Base-by-base conservation (phyloP, 371 early-diverging fungal species). In the Mortierella sp. region DNA sequence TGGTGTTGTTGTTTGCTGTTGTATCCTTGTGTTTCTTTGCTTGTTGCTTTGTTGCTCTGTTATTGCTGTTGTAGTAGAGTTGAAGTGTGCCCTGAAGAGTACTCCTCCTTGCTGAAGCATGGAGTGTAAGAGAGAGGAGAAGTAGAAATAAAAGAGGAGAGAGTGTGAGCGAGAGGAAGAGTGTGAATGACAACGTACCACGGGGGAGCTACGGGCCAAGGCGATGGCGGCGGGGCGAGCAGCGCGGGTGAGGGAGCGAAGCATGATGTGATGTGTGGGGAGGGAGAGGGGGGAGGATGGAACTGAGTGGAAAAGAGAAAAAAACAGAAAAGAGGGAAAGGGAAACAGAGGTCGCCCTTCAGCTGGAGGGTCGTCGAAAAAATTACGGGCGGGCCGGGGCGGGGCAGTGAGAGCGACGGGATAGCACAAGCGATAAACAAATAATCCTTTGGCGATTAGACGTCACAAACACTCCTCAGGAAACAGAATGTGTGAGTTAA, bases 141-240 rank as follows among this genome's bases (percentile, higher is more conserved):
- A n/a, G n/a, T 3, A 46, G 48, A 55, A 57, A 50, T 71, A 57
- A 48, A 44, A 61, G 26, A 28, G n/a, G 8, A 13, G 43, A 34
- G 54, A 34, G 8, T 13, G 28, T 69, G 46, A 54, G 31, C 37
- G 44, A n/a, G 31, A 48, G 69, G 11, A 14, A 21, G 67, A 50
- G 9, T 37, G 43, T 71, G 31, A 37, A 51, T 55, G 55, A 37
- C 70, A 67, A 86, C 86, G 69, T 86, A 86, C 86, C 86, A 86
- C 82, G 71, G 86, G 86, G 82, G 86, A 79, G 82, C 76, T 81
- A 54, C 86, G 86, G 69, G 86, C 86, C 82, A 86, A 70, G 72
- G 82, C 86, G 55, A 81, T 79, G 82, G 86, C 86, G 54, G 82
- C 82, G 70, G 86, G 86, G 79, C 86, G 81, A 75, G 82, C 86